Evolutionary conservation across 208 protist genomes (phyloP).

Genomic region (Lotmaria passim): DNA sequence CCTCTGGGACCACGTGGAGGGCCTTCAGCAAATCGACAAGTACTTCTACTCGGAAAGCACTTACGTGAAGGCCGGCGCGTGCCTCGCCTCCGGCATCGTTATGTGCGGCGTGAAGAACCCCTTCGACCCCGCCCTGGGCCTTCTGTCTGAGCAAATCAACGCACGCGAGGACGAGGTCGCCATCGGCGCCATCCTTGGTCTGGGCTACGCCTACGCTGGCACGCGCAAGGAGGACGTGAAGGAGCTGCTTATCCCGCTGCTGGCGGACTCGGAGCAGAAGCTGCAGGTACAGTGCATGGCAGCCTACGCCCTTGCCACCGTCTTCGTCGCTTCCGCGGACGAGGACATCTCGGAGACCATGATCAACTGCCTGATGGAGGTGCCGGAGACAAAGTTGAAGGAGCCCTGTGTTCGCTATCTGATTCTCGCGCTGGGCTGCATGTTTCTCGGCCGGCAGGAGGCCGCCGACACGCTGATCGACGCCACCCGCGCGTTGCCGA

Average conservation of each 20-base stretch:
- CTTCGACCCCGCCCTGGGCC: slow-evolving; percentile 95
- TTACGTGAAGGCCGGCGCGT: slow-evolving; percentile 97
- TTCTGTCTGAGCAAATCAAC: slow-evolving; percentile 88
- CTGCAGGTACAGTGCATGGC: slow-evolving; percentile 95
- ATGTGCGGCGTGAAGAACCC: slow-evolving; percentile 90
- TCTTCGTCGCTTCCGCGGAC: slow-evolving; percentile 96
- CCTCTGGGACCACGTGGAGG: slow-evolving; percentile 98
- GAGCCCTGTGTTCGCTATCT: slow-evolving; percentile 91
- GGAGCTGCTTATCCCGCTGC: slow-evolving; percentile 93
- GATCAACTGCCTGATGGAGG: slow-evolving; percentile 93
- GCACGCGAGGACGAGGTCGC: slow-evolving; percentile 74
- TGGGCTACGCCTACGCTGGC: slow-evolving; percentile 98
- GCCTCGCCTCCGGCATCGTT: slow-evolving; percentile 92
- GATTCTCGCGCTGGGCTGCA: slow-evolving; percentile 93
- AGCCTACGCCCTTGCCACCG: slow-evolving; percentile 95
- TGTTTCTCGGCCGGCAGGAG: slow-evolving; percentile 96
- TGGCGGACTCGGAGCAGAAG: slow-evolving; percentile 91
- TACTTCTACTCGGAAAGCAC: slow-evolving; percentile 95
- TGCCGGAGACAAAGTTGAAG: slow-evolving; percentile 60
- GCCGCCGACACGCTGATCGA: slow-evolving; percentile 94
- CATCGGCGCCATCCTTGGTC: slow-evolving; percentile 92
- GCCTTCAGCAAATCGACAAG: slow-evolving; percentile 96
- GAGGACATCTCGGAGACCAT: slow-evolving; percentile 95
- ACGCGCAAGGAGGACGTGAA: slow-evolving; percentile 94
- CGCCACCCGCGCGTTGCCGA: slow-evolving; percentile 81